phyloP scores from a whole-genome alignment of 805 yeast species.

The Starmerella stigmatis region DNA sequence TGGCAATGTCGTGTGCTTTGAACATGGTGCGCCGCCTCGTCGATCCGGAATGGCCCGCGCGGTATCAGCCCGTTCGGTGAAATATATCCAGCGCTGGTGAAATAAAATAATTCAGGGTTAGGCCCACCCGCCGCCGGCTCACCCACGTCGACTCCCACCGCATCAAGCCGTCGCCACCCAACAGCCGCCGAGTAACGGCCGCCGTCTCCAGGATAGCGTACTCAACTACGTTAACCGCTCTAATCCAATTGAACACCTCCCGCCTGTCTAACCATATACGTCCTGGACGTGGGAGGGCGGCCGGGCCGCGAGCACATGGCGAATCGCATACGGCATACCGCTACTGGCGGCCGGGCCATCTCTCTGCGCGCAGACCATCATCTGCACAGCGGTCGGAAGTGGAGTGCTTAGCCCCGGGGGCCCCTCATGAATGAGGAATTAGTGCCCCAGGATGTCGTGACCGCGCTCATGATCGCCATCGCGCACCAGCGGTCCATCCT shows the following conservation, averaged over 20 bases:
- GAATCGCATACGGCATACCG: not conserved
- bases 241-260: too few species aligned
- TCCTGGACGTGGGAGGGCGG: too few species aligned
- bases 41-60: not conserved
- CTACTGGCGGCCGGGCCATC: not conserved
- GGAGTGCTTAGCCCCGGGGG: not conserved
- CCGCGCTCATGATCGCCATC: conserved; percentile 8
- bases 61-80: too few species aligned
- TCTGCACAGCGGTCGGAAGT: not conserved
- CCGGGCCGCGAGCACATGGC: too few species aligned
- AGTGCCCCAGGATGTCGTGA: conserved; percentile 21
- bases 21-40: conserved; percentile 21
- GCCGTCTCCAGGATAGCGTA: too few species aligned
- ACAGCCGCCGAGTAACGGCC: too few species aligned
- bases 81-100: too few species aligned
- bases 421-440: conserved; percentile 1
- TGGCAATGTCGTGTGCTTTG: conserved; percentile 67
- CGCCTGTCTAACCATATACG: too few species aligned
- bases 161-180: too few species aligned
- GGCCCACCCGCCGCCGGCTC: not conserved
- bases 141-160: not conserved
- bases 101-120: not conserved
- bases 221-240: too few species aligned
- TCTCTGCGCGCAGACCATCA: not conserved
- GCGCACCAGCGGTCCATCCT: conserved; percentile 15